These are phyloP conservation scores for Aeminium ludgeri DNA, from an alignment of 495 filamentous ascomycete genomes.

Conservation along the genomic window DNA sequence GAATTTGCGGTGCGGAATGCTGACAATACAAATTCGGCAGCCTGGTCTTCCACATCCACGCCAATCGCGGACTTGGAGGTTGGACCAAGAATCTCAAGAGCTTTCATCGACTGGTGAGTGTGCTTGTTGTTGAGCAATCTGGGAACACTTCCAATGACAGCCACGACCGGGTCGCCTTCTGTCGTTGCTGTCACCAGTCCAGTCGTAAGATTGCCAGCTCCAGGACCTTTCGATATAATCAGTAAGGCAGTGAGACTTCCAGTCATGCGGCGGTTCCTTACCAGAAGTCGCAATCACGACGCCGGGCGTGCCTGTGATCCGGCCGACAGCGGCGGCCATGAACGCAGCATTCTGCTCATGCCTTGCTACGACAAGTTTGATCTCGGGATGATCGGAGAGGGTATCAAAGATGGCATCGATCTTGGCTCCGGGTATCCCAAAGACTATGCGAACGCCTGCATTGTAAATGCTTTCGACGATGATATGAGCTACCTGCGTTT, in stretches of 20 bases:
- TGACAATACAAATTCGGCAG: slow-evolving; percentile 25
- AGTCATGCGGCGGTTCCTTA: too few relatives aligned
- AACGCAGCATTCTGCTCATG: slow-evolving; percentile 30
- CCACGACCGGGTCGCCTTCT: slow-evolving; percentile 28
- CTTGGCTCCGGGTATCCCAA: slow-evolving; percentile 26
- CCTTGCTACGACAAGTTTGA: slow-evolving; percentile 25
- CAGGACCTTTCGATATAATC: slow-evolving; percentile 13
- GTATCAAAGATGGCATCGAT: slow-evolving; percentile 27
- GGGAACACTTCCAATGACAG: slow-evolving; percentile 28
- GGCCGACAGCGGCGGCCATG: slow-evolving; percentile 26
- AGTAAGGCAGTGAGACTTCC: too few relatives aligned
- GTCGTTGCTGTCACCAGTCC: slow-evolving; percentile 19
- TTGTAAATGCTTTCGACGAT: slow-evolving; percentile 26
- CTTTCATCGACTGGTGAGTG: slow-evolving; percentile 25
- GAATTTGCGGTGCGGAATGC: slow-evolving; percentile 23
- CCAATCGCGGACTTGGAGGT: slow-evolving; percentile 20
- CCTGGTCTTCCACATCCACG: slow-evolving; percentile 25
- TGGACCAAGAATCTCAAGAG: slow-evolving; percentile 21
- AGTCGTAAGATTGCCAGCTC: slow-evolving; percentile 25
- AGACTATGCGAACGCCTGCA: slow-evolving; percentile 18
- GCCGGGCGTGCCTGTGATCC: slow-evolving; percentile 23
- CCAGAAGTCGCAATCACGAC: slow-evolving; percentile 26
- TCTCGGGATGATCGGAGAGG: slow-evolving; percentile 23
- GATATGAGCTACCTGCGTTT: slow-evolving; percentile 20
- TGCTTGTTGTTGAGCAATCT: slow-evolving; percentile 21